Evolutionary conservation across 2,329 filamentous ascomycete species (phyloP), one percentile per base, ranked within the genome.

Genomic region (Aspergillus candidus): DNA sequence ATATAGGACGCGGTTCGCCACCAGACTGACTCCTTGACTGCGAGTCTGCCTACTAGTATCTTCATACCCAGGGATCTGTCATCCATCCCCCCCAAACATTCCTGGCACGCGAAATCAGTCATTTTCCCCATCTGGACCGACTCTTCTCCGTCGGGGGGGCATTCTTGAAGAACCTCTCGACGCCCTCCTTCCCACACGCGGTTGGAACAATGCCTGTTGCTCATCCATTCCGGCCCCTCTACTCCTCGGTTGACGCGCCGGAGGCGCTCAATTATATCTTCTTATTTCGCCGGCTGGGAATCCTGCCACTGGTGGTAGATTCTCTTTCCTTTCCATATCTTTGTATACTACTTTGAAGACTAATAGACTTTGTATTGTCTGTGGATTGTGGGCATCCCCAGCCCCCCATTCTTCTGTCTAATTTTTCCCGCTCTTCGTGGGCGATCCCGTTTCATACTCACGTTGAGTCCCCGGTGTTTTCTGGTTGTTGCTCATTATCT

Each of bases 211-310:
- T 43, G 30, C 40, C 43, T 40, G n/a, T 22, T 41, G 30, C 34
- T 44, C 41, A 41, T 48, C 35, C 53, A 55, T 55, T 55, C 53
- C 53, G 45, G 43, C 41, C 48, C 50, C 42, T 40, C 43, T 13
- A 17, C 27, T 30, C 41, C 51, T 48, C 51, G 4, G 51, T 55
- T 47, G 50, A 54, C 53, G 53, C 53, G 53, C 46, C 46, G n/a
- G 30, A 41, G 38, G 31, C 34, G 12, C 14, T 41, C 35, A 15
- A 39, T 41, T 32, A 44, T 35, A 38, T 46, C 36, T 39, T 37
- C 40, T 45, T 46, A 41, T 44, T 46, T 49, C 40, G 46, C 36
- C 15, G 27, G 38, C 40, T 27, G 22, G 22, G 22, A 27, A 27
- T 27, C 15, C 18, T 32, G 11, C 29, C 33, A 44, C 40, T 38